Evolutionary conservation across 148 eudicot species (phyloP), one percentile per base, ranked within the genome.

Genomic region (Chenopodium formosanum): DNA sequence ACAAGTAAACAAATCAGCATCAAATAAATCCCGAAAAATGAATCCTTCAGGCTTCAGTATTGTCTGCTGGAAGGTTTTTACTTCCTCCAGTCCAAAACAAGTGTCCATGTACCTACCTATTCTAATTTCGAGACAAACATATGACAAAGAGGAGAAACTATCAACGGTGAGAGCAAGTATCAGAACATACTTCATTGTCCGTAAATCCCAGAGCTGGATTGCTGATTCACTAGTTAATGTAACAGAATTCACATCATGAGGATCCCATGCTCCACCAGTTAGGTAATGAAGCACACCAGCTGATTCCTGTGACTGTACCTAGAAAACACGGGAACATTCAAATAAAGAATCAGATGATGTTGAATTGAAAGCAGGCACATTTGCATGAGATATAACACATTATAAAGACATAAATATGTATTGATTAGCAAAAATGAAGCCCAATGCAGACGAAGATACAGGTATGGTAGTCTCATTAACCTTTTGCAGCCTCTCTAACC

Each of bases 191-290:
- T 91, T 94, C 99, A 97, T 94, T 60, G 93, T 88, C 44, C 99
- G 86, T 9, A 97, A 83, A 86, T 97, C 99, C 98, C 98, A 94
- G 77, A 94, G 86, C 80, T 94, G 97, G 81, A 94, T 81, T 53
- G 93, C 91, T 77, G 99, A 92, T 84, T 97, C 97, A 85, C 95
- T 87, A 23, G 95, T 92, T 75, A 89, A 86, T 53, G 94, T 91
- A 82, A 97, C 81, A 87, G 88, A 82, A 84, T 97, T 92, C 71
- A 86, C 79, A 83, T 97, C 98, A 84, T 94, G 98, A 29, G 99
- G 98, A 84, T 97, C 94, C 99, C 99, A 97, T 46, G 98, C 97
- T 79, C 99, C 99, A 79, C 99, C 99, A 80, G 95, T 86, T 75
- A 92, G 87, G 81, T 81, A 83, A 78, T 97, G 95, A 83, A 91